A percentile compares a stretch with the other conserved stretches of the same genome.
phyloP scores from a whole-genome alignment of 2,329 filamentous ascomycete genomes.

The Dothideomycetes sp. region DNA sequence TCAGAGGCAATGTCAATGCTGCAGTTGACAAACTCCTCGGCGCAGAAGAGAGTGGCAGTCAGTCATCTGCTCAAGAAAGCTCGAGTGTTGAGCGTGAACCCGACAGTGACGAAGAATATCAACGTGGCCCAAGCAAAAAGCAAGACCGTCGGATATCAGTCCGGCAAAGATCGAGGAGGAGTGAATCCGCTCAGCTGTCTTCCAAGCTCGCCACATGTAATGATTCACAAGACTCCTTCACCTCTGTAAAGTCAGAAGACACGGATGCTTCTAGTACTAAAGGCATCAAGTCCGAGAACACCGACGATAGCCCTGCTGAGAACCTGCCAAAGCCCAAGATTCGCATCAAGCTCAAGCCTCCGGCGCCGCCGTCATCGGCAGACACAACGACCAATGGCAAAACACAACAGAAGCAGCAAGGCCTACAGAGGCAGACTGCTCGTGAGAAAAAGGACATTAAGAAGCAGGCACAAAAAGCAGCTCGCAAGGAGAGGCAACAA shows the following conservation, averaged over 20 bases:
- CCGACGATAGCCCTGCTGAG: not conserved
- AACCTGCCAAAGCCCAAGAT: slow-evolving; percentile 10
- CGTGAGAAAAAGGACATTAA: slow-evolving; percentile 27
- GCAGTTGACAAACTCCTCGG: slow-evolving; percentile 43
- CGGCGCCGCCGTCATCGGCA: slow-evolving; percentile 17
- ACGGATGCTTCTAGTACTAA: slow-evolving; percentile 17
- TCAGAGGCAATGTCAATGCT: slow-evolving; percentile 42
- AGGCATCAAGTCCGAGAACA: slow-evolving; percentile 7
- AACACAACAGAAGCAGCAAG: slow-evolving; percentile 22
- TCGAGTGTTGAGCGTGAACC: slow-evolving; percentile 41
- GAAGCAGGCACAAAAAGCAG: slow-evolving; percentile 31
- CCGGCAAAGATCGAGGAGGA: slow-evolving; percentile 20
- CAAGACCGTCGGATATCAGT: slow-evolving; percentile 34
- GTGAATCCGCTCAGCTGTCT: slow-evolving; percentile 18
- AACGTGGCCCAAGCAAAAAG: slow-evolving; percentile 41
- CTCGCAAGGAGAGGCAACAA: slow-evolving; percentile 26
- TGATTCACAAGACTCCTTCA: slow-evolving; percentile 24
- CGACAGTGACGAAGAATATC: slow-evolving; percentile 38
- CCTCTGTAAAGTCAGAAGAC: slow-evolving; percentile 20
- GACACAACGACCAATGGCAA: slow-evolving; percentile 14
- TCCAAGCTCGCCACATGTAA: slow-evolving; percentile 19
- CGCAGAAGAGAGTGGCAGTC: slow-evolving; percentile 30
- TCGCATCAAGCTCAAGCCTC: slow-evolving; percentile 23
- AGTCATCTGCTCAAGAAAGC: slow-evolving; percentile 31
- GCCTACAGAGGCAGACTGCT: slow-evolving; percentile 22